Conservation (phyloP, 176 grass and related monocot genomes). For the Oryza glumipatula region DNA sequence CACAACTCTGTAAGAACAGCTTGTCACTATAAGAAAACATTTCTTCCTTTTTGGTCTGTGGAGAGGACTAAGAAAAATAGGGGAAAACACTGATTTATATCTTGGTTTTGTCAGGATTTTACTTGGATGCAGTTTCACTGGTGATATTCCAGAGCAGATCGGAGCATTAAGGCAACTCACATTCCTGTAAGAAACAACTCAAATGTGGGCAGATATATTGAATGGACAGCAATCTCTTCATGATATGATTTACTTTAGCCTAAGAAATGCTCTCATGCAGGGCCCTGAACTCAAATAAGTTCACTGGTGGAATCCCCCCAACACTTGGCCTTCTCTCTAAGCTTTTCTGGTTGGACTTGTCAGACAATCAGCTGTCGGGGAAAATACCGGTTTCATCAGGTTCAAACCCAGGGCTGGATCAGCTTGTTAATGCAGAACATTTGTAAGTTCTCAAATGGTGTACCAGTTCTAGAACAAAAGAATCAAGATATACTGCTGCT, state of each 20-base stretch:
- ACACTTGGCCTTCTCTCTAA: slow-evolving; percentile 66
- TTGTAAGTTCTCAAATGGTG: slow-evolving; percentile 62
- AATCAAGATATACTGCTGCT: slow-evolving; percentile 6
- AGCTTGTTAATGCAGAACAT: slow-evolving; percentile 58
- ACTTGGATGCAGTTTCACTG: slow-evolving; percentile 76
- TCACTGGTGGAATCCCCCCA: slow-evolving; percentile 75
- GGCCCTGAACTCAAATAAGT: slow-evolving; percentile 77
- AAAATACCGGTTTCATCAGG: slow-evolving; percentile 64
- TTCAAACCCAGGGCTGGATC: slow-evolving; percentile 65
- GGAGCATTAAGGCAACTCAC: slow-evolving; percentile 64
- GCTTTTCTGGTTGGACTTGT: slow-evolving; percentile 82
- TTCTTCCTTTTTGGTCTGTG: slow-evolving; percentile 23
- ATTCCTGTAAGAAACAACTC: slow-evolving; percentile 69
- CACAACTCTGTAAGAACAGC: slow-evolving; percentile 64
- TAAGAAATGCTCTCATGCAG: slow-evolving; percentile 43
- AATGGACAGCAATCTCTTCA: slow-evolving; percentile 35
- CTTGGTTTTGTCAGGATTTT: slow-evolving; percentile 66
- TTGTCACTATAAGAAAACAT: slow-evolving; percentile 28
- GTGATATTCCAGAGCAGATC: slow-evolving; percentile 62
- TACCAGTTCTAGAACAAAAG: slow-evolving; percentile 36
- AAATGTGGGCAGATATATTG: slow-evolving; percentile 25
- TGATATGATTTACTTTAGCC: slow-evolving; percentile 27
- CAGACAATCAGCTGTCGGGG: slow-evolving; percentile 71
- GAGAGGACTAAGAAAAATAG: neutral
- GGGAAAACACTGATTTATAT: slow-evolving; percentile 7